A percentile compares a stretch with the other conserved stretches of the same genome.
phyloP scores from a whole-genome alignment of 305 asterid species.

The Solanum hybrid region DNA sequence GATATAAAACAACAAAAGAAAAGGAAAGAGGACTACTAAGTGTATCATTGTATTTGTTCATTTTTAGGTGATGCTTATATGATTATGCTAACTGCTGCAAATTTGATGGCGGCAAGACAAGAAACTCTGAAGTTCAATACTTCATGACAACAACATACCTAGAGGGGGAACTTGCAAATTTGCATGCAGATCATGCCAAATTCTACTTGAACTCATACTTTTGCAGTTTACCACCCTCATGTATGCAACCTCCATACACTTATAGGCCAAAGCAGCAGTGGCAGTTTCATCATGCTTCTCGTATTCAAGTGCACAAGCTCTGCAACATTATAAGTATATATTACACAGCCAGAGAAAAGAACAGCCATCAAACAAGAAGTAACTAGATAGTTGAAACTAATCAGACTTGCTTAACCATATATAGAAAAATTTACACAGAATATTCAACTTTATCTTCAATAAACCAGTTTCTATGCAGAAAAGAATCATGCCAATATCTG shows the following conservation, averaged over 20 bases:
- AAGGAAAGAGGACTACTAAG: background rate
- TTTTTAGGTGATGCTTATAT: background rate
- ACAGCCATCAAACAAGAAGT: background rate
- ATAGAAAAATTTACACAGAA: background rate
- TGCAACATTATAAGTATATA: constrained; percentile 32
- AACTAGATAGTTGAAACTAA: background rate
- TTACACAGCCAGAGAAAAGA: constrained; percentile 18
- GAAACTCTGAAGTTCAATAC: background rate
- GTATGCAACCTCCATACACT: constrained; percentile 85
- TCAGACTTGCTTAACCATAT: background rate
- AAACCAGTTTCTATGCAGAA: constrained; percentile 2
- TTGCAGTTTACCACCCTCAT: constrained; percentile 69
- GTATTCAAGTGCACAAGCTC: constrained; percentile 69
- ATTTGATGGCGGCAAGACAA: background rate
- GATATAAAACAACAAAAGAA: background rate
- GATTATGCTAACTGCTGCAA: background rate
- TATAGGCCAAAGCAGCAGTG: constrained; percentile 81
- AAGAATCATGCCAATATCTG: background rate
- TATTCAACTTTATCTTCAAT: background rate
- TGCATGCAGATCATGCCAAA: constrained; percentile 61
- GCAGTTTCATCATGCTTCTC: constrained; percentile 67
- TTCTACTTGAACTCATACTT: constrained; percentile 40
- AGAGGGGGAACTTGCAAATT: constrained; percentile 44
- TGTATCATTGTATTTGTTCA: background rate
- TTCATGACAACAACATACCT: constrained; percentile 35